phyloP scores from a whole-genome alignment of 225 moss, liverwort and hornwort species.

The Pseudoscleropodium purum region DNA sequence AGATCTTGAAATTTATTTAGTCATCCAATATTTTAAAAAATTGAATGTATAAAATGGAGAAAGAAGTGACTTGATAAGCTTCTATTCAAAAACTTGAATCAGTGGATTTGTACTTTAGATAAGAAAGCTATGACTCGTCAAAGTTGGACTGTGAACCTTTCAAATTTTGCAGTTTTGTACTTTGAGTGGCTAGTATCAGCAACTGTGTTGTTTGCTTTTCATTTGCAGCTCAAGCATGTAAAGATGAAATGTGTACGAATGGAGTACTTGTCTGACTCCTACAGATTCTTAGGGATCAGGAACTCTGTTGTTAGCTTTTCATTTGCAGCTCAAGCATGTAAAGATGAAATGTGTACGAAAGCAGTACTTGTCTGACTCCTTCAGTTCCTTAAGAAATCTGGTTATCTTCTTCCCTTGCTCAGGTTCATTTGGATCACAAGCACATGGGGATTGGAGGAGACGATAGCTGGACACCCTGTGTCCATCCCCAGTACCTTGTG shows the following conservation, averaged over 20 bases:
- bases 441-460: constrained; percentile 98
- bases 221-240: background rate
- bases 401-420: background rate
- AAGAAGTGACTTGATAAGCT: background rate
- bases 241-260: background rate
- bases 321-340: background rate
- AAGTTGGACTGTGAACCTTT: background rate
- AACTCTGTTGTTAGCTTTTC: background rate
- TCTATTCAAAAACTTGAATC: background rate
- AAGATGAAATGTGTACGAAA: background rate
- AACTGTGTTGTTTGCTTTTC: background rate
- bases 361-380: background rate
- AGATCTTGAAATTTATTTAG: background rate
- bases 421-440: constrained; percentile 96
- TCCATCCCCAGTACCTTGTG: constrained; percentile 72
- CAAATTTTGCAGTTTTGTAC: background rate
- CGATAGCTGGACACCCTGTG: constrained; percentile 85
- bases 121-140: background rate
- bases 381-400: background rate
- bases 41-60: background rate
- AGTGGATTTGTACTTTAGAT: background rate
- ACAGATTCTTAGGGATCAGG: background rate
- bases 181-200: background rate
- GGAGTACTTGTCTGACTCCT: background rate
- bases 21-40: too few relatives aligned